Conservation (phyloP, 2,329 filamentous ascomycete genomes). For the Ascocoryne sarcoides region DNA sequence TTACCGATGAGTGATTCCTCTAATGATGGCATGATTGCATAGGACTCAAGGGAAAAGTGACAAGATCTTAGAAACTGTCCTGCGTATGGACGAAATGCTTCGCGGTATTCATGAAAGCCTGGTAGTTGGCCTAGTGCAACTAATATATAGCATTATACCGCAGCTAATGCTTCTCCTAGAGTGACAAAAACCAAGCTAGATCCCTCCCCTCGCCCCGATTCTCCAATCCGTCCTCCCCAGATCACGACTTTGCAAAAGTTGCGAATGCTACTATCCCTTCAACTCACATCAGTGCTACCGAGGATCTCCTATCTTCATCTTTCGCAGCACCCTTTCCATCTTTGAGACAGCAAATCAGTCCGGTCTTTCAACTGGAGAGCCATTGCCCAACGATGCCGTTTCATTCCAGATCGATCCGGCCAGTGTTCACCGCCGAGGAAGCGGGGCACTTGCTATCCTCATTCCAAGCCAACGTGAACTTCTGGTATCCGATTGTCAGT, state of each 20-base stretch:
- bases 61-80: conserved; percentile 41
- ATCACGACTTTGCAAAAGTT: conserved; percentile 15
- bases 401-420: conserved; percentile 31
- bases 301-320: conserved; percentile 12
- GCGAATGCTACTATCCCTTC: conserved; percentile 16
- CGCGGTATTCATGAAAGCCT: conserved; percentile 19
- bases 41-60: conserved; percentile 41
- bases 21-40: background rate
- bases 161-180: conserved; percentile 4
- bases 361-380: conserved; percentile 15
- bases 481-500: conserved; percentile 45
- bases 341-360: conserved; percentile 9
- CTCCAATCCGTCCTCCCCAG: conserved; percentile 10
- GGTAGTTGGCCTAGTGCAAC: conserved; percentile 1
- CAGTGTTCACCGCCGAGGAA: conserved; percentile 35
- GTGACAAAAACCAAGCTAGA: conserved; percentile 6
- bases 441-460: conserved; percentile 34
- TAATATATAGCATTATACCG: background rate
- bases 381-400: conserved; percentile 30
- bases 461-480: conserved; percentile 41
- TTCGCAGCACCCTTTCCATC: conserved; percentile 15
- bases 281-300: conserved; percentile 14
- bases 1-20: background rate
- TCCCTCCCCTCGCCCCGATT: conserved; percentile 9
- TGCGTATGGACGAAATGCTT: conserved; percentile 39